Conservation (phyloP, 164 flowering plant species). For the Vitis vinifera region ASM3070453v1 NC_081805.1:21758001-21758500, state of each 20-base stretch:
- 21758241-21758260: not conserved
- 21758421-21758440: slow-evolving; percentile 12
- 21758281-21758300: slow-evolving; percentile 34
- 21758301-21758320: slow-evolving; percentile 32
- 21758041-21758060: too few species aligned
- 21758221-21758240: not conserved
- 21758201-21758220: too few species aligned
- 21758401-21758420: slow-evolving; percentile 25
- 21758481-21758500: slow-evolving; percentile 38
- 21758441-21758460: slow-evolving; percentile 26
- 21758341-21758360: slow-evolving; percentile 28
- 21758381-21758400: slow-evolving; percentile 20
- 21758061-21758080: too few species aligned
- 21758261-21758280: slow-evolving; percentile 44
- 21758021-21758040: too few species aligned
- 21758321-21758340: slow-evolving; percentile 22
- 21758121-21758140: too few species aligned
- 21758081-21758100: too few species aligned
- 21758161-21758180: too few species aligned
- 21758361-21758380: slow-evolving; percentile 17
- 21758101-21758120: too few species aligned
- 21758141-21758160: too few species aligned
- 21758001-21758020: too few species aligned
- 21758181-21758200: too few species aligned
- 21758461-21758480: slow-evolving; percentile 28